Conservation (phyloP, 495 filamentous ascomycete genomes). For the Penicillium angulare region DNA sequence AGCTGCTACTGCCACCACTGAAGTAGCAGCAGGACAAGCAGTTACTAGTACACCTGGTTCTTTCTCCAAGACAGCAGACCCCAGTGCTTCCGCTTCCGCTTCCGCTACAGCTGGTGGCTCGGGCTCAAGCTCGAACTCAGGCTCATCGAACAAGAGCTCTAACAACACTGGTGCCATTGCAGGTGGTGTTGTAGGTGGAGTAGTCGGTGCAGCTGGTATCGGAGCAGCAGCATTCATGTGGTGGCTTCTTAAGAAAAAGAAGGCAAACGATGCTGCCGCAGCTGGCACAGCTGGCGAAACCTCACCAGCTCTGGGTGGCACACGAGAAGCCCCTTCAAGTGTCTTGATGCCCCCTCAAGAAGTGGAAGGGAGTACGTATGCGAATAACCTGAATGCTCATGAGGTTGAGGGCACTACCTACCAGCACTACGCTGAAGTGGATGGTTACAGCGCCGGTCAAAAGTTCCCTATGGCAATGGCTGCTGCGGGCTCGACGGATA, state of each 20-base stretch:
- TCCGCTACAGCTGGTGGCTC: no score
- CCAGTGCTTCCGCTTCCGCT: not conserved
- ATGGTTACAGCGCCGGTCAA: slow-evolving; percentile 1
- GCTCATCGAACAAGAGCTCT: not conserved
- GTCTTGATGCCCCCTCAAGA: slow-evolving; percentile 1
- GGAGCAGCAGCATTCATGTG: slow-evolving; percentile 8
- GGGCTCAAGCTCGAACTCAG: no score
- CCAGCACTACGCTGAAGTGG: slow-evolving; percentile 6
- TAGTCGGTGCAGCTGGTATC: slow-evolving; percentile 13
- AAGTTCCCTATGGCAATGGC: slow-evolving; percentile 2
- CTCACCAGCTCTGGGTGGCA: not conserved
- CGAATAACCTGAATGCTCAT: no score
- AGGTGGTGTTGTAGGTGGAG: slow-evolving; percentile 18
- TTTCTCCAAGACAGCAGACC: not conserved
- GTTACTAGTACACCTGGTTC: not conserved
- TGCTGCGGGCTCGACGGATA: not conserved
- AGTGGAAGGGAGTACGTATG: slow-evolving; percentile 3
- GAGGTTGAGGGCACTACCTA: slow-evolving; percentile 7
- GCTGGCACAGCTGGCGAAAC: no score
- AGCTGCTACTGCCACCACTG: not conserved
- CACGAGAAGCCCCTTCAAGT: not conserved
- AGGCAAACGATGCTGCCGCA: no score
- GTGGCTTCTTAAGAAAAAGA: slow-evolving; percentile 9
- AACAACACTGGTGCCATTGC: slow-evolving; percentile 10
- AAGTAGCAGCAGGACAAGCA: not conserved